These are phyloP conservation scores for Gnomoniopsis sp. DNA, from an alignment of 2,329 filamentous ascomycete species.

Conservation along the genomic window DNA sequence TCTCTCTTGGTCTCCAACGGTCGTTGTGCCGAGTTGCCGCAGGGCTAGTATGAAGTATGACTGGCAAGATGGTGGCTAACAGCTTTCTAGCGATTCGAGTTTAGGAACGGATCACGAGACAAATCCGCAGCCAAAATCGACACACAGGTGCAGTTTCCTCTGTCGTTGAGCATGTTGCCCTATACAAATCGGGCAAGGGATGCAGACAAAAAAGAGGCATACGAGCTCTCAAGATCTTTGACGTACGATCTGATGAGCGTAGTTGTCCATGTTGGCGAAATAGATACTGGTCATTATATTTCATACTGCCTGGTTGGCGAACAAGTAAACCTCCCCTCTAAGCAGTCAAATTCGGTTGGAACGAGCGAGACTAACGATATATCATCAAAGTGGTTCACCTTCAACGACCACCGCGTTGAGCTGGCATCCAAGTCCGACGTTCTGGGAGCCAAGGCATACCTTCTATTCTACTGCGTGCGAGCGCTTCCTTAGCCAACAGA, in stretches of 20 bases:
- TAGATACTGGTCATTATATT: conserved; percentile 89
- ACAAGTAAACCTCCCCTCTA: conserved; percentile 45
- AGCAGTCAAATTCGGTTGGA: neutral
- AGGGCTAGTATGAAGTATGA: neutral
- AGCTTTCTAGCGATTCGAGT: conserved; percentile 62
- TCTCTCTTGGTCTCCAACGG: neutral
- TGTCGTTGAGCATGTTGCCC: conserved; percentile 84
- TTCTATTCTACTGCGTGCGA: conserved; percentile 80
- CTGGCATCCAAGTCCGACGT: conserved; percentile 81
- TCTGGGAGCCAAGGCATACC: conserved; percentile 79
- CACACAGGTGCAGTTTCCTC: conserved; percentile 78
- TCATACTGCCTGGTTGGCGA: conserved; percentile 83
- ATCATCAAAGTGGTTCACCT: conserved; percentile 85
- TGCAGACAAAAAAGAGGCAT: conserved; percentile 46
- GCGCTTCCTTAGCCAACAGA: conserved; percentile 43
- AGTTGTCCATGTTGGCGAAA: conserved; percentile 88
- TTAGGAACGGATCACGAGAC: conserved; percentile 61
- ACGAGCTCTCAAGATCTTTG: conserved; percentile 61
- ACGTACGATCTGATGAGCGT: conserved; percentile 86
- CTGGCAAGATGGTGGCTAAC: neutral
- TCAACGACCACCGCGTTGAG: conserved; percentile 92
- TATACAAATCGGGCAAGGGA: conserved; percentile 70
- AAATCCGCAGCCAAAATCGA: conserved; percentile 81
- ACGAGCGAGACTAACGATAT: conserved; percentile 8
- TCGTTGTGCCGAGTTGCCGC: neutral